Base-by-base conservation (phyloP, 1,284 basidiomycete species). In the Ganoderma lucidum region DNA sequence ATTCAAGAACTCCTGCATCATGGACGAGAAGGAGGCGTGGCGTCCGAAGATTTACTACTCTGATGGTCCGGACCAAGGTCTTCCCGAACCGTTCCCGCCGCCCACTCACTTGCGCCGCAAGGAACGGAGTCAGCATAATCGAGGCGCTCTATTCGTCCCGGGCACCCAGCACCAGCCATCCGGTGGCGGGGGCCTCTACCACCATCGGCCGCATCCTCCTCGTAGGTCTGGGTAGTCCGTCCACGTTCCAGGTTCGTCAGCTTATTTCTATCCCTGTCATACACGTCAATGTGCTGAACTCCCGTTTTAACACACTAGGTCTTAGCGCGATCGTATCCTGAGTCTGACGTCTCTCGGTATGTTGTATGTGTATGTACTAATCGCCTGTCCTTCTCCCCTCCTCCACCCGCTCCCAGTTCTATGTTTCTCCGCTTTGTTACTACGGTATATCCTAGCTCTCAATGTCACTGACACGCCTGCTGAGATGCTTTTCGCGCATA, bases 11-110 rank as follows among this genome's bases (percentile, higher is more conserved):
- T 94, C 93, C 4, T 89, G 88, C 68, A 91, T 94, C 73, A 94
- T 94, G 93, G 92, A 94, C 78, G 92, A 93, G 77, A 86, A 87
- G 53, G 90, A 92, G 75, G 85, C 88, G 6, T 96, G 93, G 90
- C 87, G 92, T 35, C 94, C 95, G 4, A 92, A 93, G 78, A 93
- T 96, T 69, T 96, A 94, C 80, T 90, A 90, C 77, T 93, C 93
- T 28, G 85, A 86, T 39, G 95, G 94, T 6, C 87, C 87, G 8
- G 82, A 88, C 64, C 87, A 91, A 78, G 94, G 94, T 8, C 82
- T 92, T 39, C 87, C 90, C 0, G 93, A 96, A 78, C 90, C 91
- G 6, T 96, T 96, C 81, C 94, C 94, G 1, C 83, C 89, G 41
- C 90, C 93, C 41, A 94, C 92, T 9, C 92, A 94, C 77, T 85